phyloP scores from a whole-genome alignment of 441 rosid genomes.

The Corymbia calophylla region DNA sequence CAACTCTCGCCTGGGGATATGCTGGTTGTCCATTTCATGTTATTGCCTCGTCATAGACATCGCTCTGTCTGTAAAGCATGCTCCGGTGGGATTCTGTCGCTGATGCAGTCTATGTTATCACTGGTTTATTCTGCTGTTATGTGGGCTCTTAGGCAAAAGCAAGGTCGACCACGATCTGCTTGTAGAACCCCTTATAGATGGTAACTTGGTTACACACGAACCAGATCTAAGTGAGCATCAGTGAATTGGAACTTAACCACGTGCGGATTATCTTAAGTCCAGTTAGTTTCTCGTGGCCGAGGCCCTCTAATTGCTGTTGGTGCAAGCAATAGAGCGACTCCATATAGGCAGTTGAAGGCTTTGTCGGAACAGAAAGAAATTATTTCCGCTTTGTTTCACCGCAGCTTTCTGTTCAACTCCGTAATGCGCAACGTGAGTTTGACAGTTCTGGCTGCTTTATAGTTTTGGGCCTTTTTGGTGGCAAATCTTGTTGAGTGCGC shows the following conservation, averaged over 20 bases:
- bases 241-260: slow-evolving; percentile 42
- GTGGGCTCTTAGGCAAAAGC: not conserved
- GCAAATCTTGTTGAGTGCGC: slow-evolving; percentile 45
- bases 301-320: slow-evolving; percentile 45
- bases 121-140: not conserved
- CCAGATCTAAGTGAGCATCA: slow-evolving; percentile 18
- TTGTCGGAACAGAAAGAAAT: slow-evolving; percentile 53
- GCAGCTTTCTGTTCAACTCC: slow-evolving; percentile 66
- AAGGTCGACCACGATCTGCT: not conserved
- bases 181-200: not conserved
- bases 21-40: not conserved
- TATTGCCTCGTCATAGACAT: not conserved
- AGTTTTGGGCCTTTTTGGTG: slow-evolving; percentile 27
- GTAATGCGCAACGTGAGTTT: slow-evolving; percentile 36
- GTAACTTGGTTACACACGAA: not conserved
- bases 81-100: not conserved
- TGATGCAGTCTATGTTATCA: not conserved
- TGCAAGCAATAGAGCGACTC: slow-evolving; percentile 28
- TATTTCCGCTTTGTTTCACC: slow-evolving; percentile 24
- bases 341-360: slow-evolving; percentile 44
- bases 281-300: slow-evolving; percentile 73
- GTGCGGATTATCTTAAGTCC: slow-evolving; percentile 46
- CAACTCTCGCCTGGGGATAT: slow-evolving; percentile 53
- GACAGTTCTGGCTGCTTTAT: slow-evolving; percentile 33
- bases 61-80: not conserved